phyloP scores from a whole-genome alignment of 331 rosid species.

The Quercus tomentella region DNA sequence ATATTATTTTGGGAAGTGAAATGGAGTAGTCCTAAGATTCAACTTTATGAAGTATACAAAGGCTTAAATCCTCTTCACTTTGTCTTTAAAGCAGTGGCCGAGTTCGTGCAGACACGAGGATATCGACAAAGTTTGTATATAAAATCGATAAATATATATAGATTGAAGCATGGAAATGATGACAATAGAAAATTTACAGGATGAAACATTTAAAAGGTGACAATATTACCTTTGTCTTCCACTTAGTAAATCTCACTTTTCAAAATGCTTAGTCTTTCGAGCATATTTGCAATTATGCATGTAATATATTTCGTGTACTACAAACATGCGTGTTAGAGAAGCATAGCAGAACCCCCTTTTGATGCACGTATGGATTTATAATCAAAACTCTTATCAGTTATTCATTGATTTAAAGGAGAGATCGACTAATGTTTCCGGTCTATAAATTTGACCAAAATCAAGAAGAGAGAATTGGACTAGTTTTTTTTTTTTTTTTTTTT shows the following conservation, averaged over 20 bases:
- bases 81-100: slow-evolving; percentile 58
- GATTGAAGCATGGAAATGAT: slow-evolving; percentile 26
- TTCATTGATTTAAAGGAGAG: not conserved
- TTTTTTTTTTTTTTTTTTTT: no score
- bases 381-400: not conserved
- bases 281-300: not conserved
- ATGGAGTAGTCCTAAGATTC: slow-evolving; percentile 3
- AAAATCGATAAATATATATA: slow-evolving; percentile 18
- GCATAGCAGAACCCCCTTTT: not conserved
- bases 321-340: no score
- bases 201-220: slow-evolving; percentile 33
- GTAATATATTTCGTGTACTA: not conserved
- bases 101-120: slow-evolving; percentile 48
- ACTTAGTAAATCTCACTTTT: slow-evolving; percentile 26
- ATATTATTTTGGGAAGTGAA: slow-evolving; percentile 17
- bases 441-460: no score
- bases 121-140: slow-evolving; percentile 39
- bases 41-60: slow-evolving; percentile 15
- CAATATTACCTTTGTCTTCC: slow-evolving; percentile 58
- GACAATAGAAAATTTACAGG: slow-evolving; percentile 1
- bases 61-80: slow-evolving; percentile 20
- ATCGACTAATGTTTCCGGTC: not conserved
- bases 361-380: not conserved
- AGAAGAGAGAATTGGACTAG: no score
- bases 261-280: slow-evolving; percentile 19